These are phyloP conservation scores for Yamadazyma dushanensis DNA, from an alignment of 1,139 yeast species.

Conservation along the genomic window DNA sequence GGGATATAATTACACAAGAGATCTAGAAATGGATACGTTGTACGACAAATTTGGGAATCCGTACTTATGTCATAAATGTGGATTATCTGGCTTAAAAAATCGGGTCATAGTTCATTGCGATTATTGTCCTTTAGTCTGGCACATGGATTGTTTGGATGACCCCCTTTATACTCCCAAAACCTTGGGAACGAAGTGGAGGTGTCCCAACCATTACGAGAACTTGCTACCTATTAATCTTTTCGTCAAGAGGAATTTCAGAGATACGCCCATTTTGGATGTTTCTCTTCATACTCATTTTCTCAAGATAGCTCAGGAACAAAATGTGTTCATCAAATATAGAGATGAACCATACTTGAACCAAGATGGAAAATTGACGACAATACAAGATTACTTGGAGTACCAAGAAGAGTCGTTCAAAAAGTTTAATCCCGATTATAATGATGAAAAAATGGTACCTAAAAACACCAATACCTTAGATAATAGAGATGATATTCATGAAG, in stretches of 20 bases:
- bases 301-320: conserved; percentile 38
- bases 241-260: conserved; percentile 50
- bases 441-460: conserved; percentile 16
- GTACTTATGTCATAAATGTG: conserved; percentile 74
- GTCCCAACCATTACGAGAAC: conserved; percentile 82
- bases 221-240: conserved; percentile 38
- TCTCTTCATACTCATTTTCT: conserved; percentile 38
- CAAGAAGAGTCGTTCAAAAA: conserved; percentile 26
- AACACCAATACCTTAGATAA: conserved; percentile 20
- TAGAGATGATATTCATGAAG: conserved; percentile 23
- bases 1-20: conserved; percentile 41
- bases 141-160: conserved; percentile 80
- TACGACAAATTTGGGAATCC: conserved; percentile 67
- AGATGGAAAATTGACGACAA: conserved; percentile 21
- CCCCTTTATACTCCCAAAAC: conserved; percentile 78
- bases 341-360: conserved; percentile 54
- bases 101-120: conserved; percentile 72
- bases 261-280: conserved; percentile 55
- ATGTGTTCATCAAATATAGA: conserved; percentile 66
- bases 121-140: conserved; percentile 87
- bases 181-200: conserved; percentile 84
- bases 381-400: conserved; percentile 33
- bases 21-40: conserved; percentile 63
- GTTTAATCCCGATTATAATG: conserved; percentile 15
- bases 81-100: conserved; percentile 59